Conservation (phyloP, 73 alveolate species). For the Paramecium sonneborni region DNA sequence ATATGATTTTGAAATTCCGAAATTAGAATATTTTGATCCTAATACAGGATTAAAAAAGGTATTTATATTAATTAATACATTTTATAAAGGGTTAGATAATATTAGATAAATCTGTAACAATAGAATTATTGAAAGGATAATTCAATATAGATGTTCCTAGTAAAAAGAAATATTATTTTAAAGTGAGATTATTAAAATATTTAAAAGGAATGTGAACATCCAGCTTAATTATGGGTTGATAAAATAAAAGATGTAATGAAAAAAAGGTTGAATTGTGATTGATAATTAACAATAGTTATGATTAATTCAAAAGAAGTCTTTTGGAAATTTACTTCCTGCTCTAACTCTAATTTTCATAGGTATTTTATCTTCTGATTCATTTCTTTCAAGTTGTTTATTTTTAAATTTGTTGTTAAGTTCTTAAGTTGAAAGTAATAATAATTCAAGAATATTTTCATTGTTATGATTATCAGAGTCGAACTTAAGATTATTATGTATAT, state of each 20-base stretch:
- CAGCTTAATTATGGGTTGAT: constrained; percentile 28
- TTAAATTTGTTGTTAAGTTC: constrained; percentile 25
- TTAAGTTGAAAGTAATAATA: background rate
- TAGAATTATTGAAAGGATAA: background rate
- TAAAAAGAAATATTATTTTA: background rate
- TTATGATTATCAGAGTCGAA: background rate
- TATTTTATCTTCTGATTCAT: background rate
- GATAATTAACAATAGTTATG: background rate
- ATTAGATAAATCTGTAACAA: background rate
- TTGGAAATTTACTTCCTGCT: constrained; percentile 25
- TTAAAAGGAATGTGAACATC: background rate
- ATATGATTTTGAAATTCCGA: background rate
- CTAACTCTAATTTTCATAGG: background rate
- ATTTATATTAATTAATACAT: background rate
- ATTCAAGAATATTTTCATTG: constrained; percentile 24
- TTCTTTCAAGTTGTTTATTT: background rate
- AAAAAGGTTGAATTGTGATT: background rate
- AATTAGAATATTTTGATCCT: constrained; percentile 13
- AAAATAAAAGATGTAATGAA: background rate
- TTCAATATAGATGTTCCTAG: constrained; percentile 9
- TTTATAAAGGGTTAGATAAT: background rate
- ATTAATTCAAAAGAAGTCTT: constrained; percentile 36
- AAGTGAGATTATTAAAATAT: background rate
- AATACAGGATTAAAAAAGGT: constrained; percentile 31
- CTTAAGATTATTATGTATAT: background rate